Conservation (phyloP, 2,329 filamentous ascomycete genomes). For the Colletotrichum sp. region DNA sequence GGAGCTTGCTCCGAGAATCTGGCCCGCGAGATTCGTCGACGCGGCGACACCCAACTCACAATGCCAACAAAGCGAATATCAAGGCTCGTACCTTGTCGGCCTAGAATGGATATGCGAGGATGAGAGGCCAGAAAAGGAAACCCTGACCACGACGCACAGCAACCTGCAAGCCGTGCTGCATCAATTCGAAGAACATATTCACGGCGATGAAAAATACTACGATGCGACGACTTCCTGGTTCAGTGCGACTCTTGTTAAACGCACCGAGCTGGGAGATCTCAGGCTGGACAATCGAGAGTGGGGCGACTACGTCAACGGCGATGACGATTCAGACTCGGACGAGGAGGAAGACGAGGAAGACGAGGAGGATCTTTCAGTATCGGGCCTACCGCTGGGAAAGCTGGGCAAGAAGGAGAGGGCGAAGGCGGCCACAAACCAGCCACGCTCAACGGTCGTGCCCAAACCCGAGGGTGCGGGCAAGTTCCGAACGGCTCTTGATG, state of each 20-base stretch:
- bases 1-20: slow-evolving; percentile 60
- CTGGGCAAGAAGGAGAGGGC: slow-evolving; percentile 21
- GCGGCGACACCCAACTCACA: slow-evolving; percentile 25
- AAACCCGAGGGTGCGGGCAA: slow-evolving; percentile 44
- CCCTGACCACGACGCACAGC: slow-evolving; percentile 45
- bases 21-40: slow-evolving; percentile 65
- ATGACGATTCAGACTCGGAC: slow-evolving; percentile 41
- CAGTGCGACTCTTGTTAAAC: slow-evolving; percentile 42
- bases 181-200: slow-evolving; percentile 55
- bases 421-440: slow-evolving; percentile 1
- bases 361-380: slow-evolving; percentile 2
- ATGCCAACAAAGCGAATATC: slow-evolving; percentile 49
- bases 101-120: slow-evolving; percentile 43
- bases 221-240: slow-evolving; percentile 56
- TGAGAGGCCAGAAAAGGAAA: slow-evolving; percentile 38
- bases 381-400: background rate
- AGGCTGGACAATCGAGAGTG: slow-evolving; percentile 53
- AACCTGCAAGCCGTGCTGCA: slow-evolving; percentile 48
- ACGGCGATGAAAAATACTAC: slow-evolving; percentile 51
- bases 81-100: slow-evolving; percentile 67
- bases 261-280: slow-evolving; percentile 44
- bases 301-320: slow-evolving; percentile 54
- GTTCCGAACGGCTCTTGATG: slow-evolving; percentile 62
- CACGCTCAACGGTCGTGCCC: slow-evolving; percentile 11
- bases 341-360: slow-evolving; percentile 33